Conservation (phyloP, 495 filamentous ascomycete species). For the Hypoxylon lienhwacheense region DNA sequence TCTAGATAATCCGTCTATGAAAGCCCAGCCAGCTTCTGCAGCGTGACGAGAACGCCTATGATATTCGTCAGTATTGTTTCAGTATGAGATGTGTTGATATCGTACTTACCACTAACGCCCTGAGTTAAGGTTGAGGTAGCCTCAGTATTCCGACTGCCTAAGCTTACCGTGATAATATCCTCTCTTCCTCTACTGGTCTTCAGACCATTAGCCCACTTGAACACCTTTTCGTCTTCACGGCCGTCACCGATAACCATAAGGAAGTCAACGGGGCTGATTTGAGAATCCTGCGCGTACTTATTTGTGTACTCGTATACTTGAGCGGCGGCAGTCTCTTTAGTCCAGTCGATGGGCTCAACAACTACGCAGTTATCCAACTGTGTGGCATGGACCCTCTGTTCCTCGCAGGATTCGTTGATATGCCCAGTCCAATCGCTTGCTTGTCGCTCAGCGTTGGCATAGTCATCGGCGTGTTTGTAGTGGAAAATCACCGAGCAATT, state of each 20-base stretch:
- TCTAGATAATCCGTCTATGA: constrained; percentile 37
- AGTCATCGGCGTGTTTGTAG: constrained; percentile 79
- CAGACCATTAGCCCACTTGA: constrained; percentile 86
- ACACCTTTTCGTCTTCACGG: constrained; percentile 89
- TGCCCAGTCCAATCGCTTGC: constrained; percentile 86
- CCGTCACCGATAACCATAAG: constrained; percentile 84
- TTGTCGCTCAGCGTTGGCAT: constrained; percentile 67
- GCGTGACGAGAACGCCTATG: constrained; percentile 50
- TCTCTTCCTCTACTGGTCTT: constrained; percentile 55
- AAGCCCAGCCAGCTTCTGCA: constrained; percentile 49
- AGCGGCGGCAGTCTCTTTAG: constrained; percentile 78
- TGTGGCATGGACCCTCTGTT: constrained; percentile 79
- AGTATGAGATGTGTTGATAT: constrained; percentile 9
- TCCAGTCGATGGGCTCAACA: constrained; percentile 79
- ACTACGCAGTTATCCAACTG: constrained; percentile 75
- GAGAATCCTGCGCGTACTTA: constrained; percentile 40
- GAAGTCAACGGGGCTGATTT: constrained; percentile 68
- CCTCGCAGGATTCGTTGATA: constrained; percentile 87
- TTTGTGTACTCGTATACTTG: constrained; percentile 65
- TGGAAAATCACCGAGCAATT: constrained; percentile 87
- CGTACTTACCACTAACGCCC: constrained; percentile 76
- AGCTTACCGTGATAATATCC: constrained; percentile 76
- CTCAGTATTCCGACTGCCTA: constrained; percentile 84
- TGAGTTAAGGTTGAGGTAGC: constrained; percentile 82
- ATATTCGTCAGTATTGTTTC: constrained; percentile 10